Percentiles rank a stretch among this genome's conserved stretches.
Conservation (phyloP, 2,329 filamentous ascomycete genomes). For the Ophiosphaerella herpotricha region DNA sequence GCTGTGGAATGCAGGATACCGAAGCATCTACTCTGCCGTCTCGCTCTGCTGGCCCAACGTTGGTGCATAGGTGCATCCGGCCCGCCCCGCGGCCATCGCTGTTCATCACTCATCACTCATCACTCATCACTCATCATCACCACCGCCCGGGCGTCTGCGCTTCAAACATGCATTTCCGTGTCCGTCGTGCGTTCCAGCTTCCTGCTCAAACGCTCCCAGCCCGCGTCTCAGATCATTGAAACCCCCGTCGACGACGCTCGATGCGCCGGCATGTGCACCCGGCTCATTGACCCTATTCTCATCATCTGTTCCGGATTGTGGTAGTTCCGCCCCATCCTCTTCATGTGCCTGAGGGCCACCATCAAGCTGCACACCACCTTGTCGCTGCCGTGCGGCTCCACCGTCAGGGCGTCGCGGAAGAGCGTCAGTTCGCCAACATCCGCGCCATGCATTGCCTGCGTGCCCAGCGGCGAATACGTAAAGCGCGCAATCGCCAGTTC, state of each 20-base stretch:
- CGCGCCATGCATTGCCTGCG: constrained; percentile 30
- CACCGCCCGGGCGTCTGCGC: too few relatives aligned
- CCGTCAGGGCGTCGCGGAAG: constrained; percentile 29
- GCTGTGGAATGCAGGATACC: too few relatives aligned
- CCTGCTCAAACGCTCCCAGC: background rate
- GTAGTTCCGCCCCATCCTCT: constrained; percentile 34
- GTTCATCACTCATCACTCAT: background rate
- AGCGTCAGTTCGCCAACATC: constrained; percentile 35
- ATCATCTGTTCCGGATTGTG: constrained; percentile 15
- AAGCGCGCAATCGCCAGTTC: constrained; percentile 36
- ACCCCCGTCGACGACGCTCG: constrained; percentile 17
- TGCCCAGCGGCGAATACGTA: constrained; percentile 33
- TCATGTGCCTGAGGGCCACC: constrained; percentile 32
- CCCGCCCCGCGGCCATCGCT: constrained; percentile 20
- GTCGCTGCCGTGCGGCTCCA: constrained; percentile 28
- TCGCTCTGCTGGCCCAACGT: too few relatives aligned
- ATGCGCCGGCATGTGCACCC: constrained; percentile 11
- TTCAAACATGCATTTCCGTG: too few relatives aligned
- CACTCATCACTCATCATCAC: background rate
- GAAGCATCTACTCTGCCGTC: too few relatives aligned
- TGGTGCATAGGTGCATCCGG: constrained; percentile 6
- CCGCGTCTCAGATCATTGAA: constrained; percentile 6
- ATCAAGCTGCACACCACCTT: constrained; percentile 34
- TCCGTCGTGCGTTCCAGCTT: too few relatives aligned
- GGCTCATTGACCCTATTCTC: constrained; percentile 14